Conservation (phyloP, 208 protist genomes). For the Trypanosoma boissoni region DNA sequence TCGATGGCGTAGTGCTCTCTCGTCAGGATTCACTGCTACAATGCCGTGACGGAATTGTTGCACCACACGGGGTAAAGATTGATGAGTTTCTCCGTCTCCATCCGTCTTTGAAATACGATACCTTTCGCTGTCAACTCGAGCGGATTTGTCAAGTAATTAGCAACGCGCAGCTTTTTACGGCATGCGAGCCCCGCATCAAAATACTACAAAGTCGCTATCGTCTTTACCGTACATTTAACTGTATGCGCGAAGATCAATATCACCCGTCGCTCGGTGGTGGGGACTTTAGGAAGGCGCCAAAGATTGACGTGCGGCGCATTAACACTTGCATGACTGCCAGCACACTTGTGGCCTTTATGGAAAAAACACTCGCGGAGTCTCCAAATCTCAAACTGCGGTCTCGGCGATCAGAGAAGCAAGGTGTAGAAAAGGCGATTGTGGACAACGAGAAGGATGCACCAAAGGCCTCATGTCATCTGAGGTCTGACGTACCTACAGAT, state of each 20-base stretch:
- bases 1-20: neutral
- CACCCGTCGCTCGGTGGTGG: constrained; percentile 43
- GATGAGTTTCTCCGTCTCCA: constrained; percentile 28
- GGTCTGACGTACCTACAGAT: too few relatives aligned
- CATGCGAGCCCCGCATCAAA: constrained; percentile 68
- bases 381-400: constrained; percentile 16
- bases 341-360: constrained; percentile 44
- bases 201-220: constrained; percentile 66
- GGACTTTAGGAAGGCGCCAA: constrained; percentile 39
- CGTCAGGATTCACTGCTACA: neutral
- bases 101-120: constrained; percentile 43
- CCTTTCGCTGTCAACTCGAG: constrained; percentile 36
- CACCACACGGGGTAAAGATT: constrained; percentile 22
- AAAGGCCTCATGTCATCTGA: too few relatives aligned
- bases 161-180: constrained; percentile 56
- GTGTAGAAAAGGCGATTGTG: neutral
- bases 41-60: constrained; percentile 32
- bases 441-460: too few relatives aligned
- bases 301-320: constrained; percentile 55
- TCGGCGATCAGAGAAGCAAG: neutral
- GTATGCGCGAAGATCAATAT: constrained; percentile 55
- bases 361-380: constrained; percentile 22
- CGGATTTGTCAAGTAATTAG: constrained; percentile 37
- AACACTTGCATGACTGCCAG: constrained; percentile 51
- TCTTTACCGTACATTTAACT: constrained; percentile 76